Conservation (phyloP, 1,139 yeast species). For the Pichia inconspicua region DNA sequence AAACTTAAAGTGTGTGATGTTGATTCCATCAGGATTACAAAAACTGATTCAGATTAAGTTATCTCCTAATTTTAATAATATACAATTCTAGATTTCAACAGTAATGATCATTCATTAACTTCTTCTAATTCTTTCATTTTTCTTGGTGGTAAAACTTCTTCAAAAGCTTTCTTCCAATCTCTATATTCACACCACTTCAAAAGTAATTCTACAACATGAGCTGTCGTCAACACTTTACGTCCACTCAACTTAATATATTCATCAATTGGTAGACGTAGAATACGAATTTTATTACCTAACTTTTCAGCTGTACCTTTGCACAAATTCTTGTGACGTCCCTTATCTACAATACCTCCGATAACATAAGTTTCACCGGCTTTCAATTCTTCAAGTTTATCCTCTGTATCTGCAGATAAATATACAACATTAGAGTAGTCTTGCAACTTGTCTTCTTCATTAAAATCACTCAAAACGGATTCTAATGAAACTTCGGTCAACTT, state of each 20-base stretch:
- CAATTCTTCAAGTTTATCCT: constrained; percentile 51
- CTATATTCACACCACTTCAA: constrained; percentile 69
- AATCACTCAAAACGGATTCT: constrained; percentile 14
- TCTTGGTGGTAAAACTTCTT: constrained; percentile 73
- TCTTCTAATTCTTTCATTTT: constrained; percentile 35
- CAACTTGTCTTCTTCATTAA: constrained; percentile 4
- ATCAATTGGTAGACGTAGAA: constrained; percentile 81
- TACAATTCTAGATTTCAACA: too few relatives aligned
- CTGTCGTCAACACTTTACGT: constrained; percentile 82
- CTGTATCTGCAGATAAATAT: constrained; percentile 85
- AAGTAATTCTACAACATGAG: constrained; percentile 85
- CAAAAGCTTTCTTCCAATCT: constrained; percentile 86
- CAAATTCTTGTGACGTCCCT: constrained; percentile 77
- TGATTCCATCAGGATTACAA: neutral
- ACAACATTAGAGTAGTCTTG: constrained; percentile 38
- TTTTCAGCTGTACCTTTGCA: constrained; percentile 77
- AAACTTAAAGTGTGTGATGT: neutral
- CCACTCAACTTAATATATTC: constrained; percentile 79
- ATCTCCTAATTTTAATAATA: too few relatives aligned
- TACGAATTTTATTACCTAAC: constrained; percentile 47
- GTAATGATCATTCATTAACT: neutral
- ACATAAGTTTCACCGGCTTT: constrained; percentile 69
- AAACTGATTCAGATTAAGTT: neutral
- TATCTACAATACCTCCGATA: constrained; percentile 94
- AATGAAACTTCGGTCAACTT: constrained; percentile 44